Evolutionary conservation across 306 rosid genomes (phyloP), one percentile per base, ranked within the genome.

Genomic region (Quillaja saponaria): DNA sequence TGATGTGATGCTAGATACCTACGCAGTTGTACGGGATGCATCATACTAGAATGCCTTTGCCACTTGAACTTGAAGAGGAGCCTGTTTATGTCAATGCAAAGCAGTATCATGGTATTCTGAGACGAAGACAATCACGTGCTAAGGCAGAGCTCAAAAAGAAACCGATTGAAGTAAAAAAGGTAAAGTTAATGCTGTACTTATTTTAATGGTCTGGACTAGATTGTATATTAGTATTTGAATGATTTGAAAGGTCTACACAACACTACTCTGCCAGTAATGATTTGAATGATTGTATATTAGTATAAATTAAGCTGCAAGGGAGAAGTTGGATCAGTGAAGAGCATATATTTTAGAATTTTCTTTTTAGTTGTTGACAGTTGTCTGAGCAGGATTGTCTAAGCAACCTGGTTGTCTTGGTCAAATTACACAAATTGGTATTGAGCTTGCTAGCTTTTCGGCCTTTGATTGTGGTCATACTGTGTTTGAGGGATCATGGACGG

Each of bases 21-120:
- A 76, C 88, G 55, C 94, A 73, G 53, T 54, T 83, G 19, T 81
- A 68, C 51, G 86, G 92, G 52, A 77, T 85, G 71, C 84, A 68
- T 71, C 97, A 75, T 58, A 82, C 82, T 66, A 85, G 95, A 82
- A 81, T 90, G 88, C 84, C 87, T 60, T 83, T 90, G 80, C 97
- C 94, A 10, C 87, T 79, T 69, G 87, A 87, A 58, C 85, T 85
- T 90, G 94, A 85, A 80, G 95, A 85, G 63, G 97, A 83, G 67
- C 95, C 97, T 66, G 97, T 90, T 51, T 85, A 83, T 72, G 97
- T 90, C 34, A 90, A 90, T 68, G 96, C 97, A 40, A 90, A 90
- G 78, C 97, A 90, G 71, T 90, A 90, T 74, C 90, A 90, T 80
- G 97, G 97, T 47, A 87, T 90, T 68, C 67, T 90, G 73, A 76